phyloP scores from a whole-genome alignment of 1,284 basidiomycete species.

The Trametes sp. region DNA sequence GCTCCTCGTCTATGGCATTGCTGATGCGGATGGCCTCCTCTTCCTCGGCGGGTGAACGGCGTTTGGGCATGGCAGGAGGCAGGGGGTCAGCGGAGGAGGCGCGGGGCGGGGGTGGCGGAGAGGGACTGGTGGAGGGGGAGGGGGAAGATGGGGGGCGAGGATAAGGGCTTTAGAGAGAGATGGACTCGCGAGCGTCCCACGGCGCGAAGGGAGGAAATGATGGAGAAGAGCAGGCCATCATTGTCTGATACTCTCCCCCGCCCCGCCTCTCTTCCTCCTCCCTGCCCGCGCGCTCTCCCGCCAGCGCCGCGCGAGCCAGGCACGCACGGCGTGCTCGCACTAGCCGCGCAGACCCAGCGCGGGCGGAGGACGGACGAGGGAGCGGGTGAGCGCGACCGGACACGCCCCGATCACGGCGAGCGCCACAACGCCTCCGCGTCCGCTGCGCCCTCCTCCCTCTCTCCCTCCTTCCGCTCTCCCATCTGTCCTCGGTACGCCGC shows the following conservation, averaged over 20 bases:
- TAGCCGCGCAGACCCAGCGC: background rate
- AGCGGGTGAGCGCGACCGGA: background rate
- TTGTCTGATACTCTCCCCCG: constrained; percentile 4
- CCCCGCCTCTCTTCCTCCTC: background rate
- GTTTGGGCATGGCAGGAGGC: constrained; percentile 32
- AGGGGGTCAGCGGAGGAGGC: background rate
- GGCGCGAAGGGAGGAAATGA: constrained; percentile 27
- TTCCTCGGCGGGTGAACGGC: constrained; percentile 43
- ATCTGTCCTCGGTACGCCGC: background rate
- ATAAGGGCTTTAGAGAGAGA: constrained; percentile 15
- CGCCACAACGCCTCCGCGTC: background rate
- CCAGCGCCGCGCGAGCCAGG: background rate
- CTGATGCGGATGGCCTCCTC: constrained; percentile 62
- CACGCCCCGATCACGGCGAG: background rate
- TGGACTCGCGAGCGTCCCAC: constrained; percentile 26
- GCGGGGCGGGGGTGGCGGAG: background rate
- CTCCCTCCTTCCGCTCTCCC: background rate
- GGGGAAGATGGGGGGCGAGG: constrained; percentile 18
- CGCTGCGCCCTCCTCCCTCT: background rate
- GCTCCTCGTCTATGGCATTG: constrained; percentile 74
- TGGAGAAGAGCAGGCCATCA: constrained; percentile 22
- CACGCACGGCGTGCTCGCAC: background rate
- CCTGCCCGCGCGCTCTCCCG: background rate
- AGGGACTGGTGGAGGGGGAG: constrained; percentile 8
- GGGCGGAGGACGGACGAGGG: background rate